Conservation (phyloP, 2,329 filamentous ascomycete genomes). For the Diaporthe citrichinensis region DNA sequence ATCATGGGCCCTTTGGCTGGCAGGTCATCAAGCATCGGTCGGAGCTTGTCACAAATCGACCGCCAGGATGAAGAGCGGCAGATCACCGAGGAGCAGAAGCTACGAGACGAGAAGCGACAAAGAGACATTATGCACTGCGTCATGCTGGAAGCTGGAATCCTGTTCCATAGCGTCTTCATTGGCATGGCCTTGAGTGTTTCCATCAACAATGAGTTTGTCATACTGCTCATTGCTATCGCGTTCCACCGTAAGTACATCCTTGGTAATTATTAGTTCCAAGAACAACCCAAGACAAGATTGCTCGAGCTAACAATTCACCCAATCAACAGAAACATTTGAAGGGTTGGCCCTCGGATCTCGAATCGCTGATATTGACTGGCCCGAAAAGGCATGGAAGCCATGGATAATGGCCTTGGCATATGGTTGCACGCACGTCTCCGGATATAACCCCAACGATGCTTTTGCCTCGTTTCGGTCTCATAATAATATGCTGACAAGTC, state of each 20-base stretch:
- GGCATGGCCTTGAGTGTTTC: conserved; percentile 22
- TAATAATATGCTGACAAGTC: not conserved
- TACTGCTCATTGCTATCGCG: conserved; percentile 7
- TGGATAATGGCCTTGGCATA: conserved; percentile 15
- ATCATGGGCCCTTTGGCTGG: conserved; percentile 11
- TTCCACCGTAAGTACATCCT: not conserved
- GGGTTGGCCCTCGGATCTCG: conserved; percentile 3
- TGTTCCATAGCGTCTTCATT: conserved; percentile 17
- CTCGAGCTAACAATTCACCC: not conserved
- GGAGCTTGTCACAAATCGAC: conserved; percentile 4
- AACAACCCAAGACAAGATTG: not conserved
- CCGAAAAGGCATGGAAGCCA: conserved; percentile 4
- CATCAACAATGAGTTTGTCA: conserved; percentile 2
- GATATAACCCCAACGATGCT: not conserved
- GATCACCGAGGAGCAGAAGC: not conserved
- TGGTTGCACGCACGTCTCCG: not conserved
- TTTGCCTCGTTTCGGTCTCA: too few relatives aligned
- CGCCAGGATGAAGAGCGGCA: conserved; percentile 1
- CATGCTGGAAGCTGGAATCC: conserved; percentile 15
- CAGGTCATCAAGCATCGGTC: conserved; percentile 4
- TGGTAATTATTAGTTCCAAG: not conserved
- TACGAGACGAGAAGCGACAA: not conserved
- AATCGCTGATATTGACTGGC: conserved; percentile 9
- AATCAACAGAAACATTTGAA: conserved; percentile 1
- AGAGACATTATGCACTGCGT: conserved; percentile 22